Percentiles rank a stretch among this genome's conserved stretches.
Evolutionary conservation across 495 filamentous ascomycete species (phyloP).

Genomic region (Penicillium roqueforti): DNA sequence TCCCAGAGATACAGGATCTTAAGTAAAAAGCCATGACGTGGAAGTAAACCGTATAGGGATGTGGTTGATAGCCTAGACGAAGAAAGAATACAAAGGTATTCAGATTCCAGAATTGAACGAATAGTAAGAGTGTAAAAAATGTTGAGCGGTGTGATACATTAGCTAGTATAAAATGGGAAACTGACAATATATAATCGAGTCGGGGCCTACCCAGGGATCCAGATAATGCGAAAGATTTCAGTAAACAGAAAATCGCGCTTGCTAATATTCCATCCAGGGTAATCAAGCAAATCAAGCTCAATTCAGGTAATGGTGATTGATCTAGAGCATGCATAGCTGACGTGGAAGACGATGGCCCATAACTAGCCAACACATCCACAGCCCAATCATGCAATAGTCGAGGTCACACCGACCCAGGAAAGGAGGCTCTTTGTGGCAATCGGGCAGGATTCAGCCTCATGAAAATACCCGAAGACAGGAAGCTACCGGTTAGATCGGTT

Average conservation of each 20-base stretch:
- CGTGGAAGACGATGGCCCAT: background rate
- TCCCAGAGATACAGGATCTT: background rate
- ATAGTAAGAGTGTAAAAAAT: background rate
- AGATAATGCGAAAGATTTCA: background rate
- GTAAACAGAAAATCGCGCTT: background rate
- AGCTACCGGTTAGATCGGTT: background rate
- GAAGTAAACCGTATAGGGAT: background rate
- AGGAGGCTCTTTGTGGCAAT: background rate
- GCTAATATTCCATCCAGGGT: background rate
- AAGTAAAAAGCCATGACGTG: background rate
- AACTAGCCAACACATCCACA: background rate
- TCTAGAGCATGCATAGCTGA: background rate
- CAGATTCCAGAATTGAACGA: background rate
- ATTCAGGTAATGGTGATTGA: background rate
- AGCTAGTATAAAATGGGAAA: background rate
- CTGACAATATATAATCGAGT: background rate
- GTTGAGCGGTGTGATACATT: background rate
- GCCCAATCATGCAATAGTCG: background rate
- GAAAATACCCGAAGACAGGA: background rate
- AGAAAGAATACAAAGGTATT: background rate
- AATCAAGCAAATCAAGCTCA: conserved; percentile 1
- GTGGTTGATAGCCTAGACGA: background rate
- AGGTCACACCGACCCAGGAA: background rate
- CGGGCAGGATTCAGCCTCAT: background rate
- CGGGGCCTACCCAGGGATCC: background rate